Conservation (phyloP, 306 rosid species). For the Castanea sativa region DNA sequence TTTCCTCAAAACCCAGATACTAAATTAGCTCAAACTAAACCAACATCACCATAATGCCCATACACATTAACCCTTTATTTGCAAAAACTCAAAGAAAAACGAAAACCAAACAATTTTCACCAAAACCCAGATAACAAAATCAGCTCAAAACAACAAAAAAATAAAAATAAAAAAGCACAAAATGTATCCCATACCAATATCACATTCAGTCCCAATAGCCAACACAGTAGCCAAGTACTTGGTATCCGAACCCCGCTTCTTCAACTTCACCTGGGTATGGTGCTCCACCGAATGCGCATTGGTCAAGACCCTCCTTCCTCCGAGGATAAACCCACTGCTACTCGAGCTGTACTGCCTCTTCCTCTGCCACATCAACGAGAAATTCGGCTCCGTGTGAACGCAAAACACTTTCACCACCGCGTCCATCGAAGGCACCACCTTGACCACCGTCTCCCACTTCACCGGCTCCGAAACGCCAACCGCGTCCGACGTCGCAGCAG, state of each 20-base stretch:
- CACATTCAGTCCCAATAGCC: slow-evolving; percentile 97
- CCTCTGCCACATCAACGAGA: slow-evolving; percentile 97
- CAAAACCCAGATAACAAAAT: background rate
- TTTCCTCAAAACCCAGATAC: background rate
- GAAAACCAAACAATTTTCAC: too few relatives aligned
- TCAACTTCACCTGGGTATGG: slow-evolving; percentile 87
- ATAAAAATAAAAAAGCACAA: background rate
- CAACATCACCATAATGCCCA: background rate
- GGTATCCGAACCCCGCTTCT: slow-evolving; percentile 95
- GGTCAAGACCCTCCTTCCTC: slow-evolving; percentile 79
- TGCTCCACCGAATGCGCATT: slow-evolving; percentile 98
- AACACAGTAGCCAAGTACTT: slow-evolving; percentile 93
- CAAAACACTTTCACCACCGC: slow-evolving; percentile 94
- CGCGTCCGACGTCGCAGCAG: background rate
- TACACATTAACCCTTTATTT: too few relatives aligned
- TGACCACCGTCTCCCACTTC: slow-evolving; percentile 44
- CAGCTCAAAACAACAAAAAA: background rate
- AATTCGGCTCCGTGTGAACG: slow-evolving; percentile 90
- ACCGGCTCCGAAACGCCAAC: slow-evolving; percentile 26
- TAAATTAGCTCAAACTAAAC: slow-evolving; percentile 11
- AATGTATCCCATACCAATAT: slow-evolving; percentile 44
- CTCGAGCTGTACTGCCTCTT: slow-evolving; percentile 88
- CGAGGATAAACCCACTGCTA: slow-evolving; percentile 89
- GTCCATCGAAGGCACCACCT: slow-evolving; percentile 80
- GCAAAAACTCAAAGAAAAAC: too few relatives aligned